These are phyloP conservation scores for Aspergillus flavus DNA, from an alignment of 2,329 filamentous ascomycete species.

Conservation along the genomic window DNA sequence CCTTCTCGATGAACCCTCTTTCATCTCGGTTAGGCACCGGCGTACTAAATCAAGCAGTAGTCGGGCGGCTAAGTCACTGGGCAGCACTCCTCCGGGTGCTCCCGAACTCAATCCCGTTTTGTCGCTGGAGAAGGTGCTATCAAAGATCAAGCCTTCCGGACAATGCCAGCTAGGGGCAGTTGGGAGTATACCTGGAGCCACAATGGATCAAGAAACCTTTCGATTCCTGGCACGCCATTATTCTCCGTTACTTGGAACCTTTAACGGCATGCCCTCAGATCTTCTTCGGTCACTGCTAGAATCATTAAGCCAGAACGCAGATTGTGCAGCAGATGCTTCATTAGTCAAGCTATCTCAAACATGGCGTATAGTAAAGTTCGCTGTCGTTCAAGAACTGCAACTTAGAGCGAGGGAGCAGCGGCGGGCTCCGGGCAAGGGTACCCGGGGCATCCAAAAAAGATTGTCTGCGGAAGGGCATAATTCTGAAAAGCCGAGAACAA, in stretches of 20 bases:
- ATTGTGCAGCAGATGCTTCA: constrained; percentile 54
- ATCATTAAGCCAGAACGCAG: constrained; percentile 57
- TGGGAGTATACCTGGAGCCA: constrained; percentile 51
- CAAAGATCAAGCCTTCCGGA: constrained; percentile 42
- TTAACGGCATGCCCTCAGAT: constrained; percentile 25
- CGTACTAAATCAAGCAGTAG: constrained; percentile 50
- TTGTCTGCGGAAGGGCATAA: constrained; percentile 34
- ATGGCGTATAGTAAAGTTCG: constrained; percentile 59
- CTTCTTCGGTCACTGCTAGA: constrained; percentile 39
- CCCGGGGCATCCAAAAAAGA: constrained; percentile 27
- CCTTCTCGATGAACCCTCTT: constrained; percentile 57
- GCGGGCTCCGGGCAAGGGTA: constrained; percentile 23
- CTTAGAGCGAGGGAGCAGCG: constrained; percentile 39
- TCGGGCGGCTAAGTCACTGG: constrained; percentile 55
- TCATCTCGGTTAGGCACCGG: constrained; percentile 52
- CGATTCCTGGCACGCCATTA: constrained; percentile 48
- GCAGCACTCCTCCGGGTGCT: constrained; percentile 55
- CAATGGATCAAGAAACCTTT: constrained; percentile 44
- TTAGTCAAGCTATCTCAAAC: constrained; percentile 58
- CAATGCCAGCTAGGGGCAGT: constrained; percentile 53
- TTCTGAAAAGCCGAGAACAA: constrained; percentile 27
- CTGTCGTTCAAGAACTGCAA: constrained; percentile 53
- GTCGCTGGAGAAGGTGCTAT: constrained; percentile 54
- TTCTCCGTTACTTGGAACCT: constrained; percentile 38
- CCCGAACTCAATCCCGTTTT: constrained; percentile 51